Conservation (phyloP, 78 protist species). For the Polysphondylium violaceum region DNA sequence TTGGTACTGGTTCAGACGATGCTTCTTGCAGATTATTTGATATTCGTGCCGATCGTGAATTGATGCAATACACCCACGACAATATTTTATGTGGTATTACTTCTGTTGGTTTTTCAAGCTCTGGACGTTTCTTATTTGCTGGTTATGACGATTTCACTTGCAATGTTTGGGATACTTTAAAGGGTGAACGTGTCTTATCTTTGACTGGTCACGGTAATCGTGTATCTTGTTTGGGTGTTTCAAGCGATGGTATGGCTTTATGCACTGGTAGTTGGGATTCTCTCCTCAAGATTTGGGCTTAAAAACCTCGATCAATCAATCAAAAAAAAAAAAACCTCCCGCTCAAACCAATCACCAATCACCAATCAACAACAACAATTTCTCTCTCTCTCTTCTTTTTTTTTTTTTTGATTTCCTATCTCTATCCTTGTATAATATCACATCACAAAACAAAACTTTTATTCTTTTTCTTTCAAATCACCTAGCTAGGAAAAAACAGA, state of each 20-base stretch:
- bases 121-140: constrained; percentile 86
- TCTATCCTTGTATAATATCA: too few relatives aligned
- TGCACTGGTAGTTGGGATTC: constrained; percentile 98
- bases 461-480: background rate
- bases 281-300: constrained; percentile 71
- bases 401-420: background rate
- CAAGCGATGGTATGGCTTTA: constrained; percentile 96
- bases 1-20: constrained; percentile 98
- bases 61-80: constrained; percentile 90
- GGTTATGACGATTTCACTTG: constrained; percentile 92
- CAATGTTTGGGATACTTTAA: constrained; percentile 97
- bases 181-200: constrained; percentile 86
- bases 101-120: constrained; percentile 91
- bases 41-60: constrained; percentile 96
- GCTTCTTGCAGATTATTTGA: constrained; percentile 96
- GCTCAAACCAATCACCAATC: background rate
- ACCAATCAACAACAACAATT: background rate
- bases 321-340: background rate
- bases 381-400: background rate
- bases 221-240: constrained; percentile 96
- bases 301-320: background rate
- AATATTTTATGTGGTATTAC: constrained; percentile 93
- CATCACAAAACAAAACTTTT: too few relatives aligned
- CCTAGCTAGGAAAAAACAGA: background rate
- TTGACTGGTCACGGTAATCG: constrained; percentile 96